phyloP scores from a whole-genome alignment of 2,329 filamentous ascomycete genomes.

The Iodosphaeria phyllophila region DNA sequence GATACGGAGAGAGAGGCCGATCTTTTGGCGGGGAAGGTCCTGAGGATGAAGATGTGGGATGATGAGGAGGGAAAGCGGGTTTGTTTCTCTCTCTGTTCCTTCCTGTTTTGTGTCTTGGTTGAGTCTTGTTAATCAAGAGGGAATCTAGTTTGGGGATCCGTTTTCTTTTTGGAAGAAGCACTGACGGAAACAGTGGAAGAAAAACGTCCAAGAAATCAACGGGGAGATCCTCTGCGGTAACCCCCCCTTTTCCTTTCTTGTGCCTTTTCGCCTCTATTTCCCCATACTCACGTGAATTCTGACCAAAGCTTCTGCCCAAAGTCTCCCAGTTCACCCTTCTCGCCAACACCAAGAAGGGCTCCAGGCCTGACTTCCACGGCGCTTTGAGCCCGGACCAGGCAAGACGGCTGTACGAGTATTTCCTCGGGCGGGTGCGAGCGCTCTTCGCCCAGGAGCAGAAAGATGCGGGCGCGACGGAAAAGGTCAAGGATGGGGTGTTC shows the following conservation, averaged over 20 bases:
- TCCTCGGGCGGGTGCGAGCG: constrained; percentile 57
- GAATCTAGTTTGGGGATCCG: not conserved
- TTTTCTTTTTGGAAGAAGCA: constrained; percentile 1
- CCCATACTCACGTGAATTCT: constrained; percentile 1
- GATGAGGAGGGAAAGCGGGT: constrained; percentile 55
- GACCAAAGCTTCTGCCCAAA: constrained; percentile 14
- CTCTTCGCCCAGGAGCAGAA: constrained; percentile 51
- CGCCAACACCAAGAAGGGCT: constrained; percentile 86
- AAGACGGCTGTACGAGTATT: constrained; percentile 64
- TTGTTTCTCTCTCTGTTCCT: constrained; percentile 9
- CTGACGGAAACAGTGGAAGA: constrained; percentile 55
- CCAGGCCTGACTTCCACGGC: constrained; percentile 86
- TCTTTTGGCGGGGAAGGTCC: constrained; percentile 61
- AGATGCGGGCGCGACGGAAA: too few relatives aligned
- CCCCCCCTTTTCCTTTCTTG: constrained; percentile 7
- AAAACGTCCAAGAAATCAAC: constrained; percentile 67
- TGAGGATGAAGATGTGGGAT: constrained; percentile 87
- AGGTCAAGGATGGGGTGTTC: constrained; percentile 88
- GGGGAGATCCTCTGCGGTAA: constrained; percentile 90
- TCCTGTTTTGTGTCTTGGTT: constrained; percentile 1
- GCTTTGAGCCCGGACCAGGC: constrained; percentile 66
- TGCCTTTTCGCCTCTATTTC: not conserved
- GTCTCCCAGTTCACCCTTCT: constrained; percentile 95
- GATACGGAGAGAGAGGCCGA: constrained; percentile 84
- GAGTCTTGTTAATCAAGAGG: not conserved